Conservation (phyloP, 2,329 filamentous ascomycete genomes). For the Pleomassaria siparia region DNA sequence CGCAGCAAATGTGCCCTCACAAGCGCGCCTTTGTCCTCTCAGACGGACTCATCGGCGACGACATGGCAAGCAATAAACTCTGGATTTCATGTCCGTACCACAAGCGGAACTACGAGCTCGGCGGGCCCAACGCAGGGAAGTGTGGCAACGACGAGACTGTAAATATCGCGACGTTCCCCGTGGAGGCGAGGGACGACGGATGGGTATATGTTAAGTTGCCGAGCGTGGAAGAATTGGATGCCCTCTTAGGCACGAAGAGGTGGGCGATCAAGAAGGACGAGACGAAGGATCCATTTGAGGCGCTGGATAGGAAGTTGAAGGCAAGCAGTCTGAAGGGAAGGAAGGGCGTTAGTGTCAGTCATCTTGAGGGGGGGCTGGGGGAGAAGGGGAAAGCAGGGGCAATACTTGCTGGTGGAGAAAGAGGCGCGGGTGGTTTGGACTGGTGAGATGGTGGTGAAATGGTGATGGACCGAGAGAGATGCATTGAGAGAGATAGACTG, state of each 20-base stretch:
- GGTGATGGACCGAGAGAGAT: not conserved
- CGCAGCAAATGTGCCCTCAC: conserved; percentile 94
- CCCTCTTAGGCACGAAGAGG: conserved; percentile 72
- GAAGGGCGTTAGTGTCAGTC: conserved; percentile 50
- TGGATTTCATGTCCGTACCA: conserved; percentile 88
- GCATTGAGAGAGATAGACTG: not conserved
- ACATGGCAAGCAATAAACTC: conserved; percentile 61
- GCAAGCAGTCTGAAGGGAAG: conserved; percentile 52
- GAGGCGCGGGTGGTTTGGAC: conserved; percentile 47
- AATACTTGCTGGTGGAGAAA: conserved; percentile 51
- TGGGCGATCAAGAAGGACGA: conserved; percentile 80
- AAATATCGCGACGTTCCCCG: conserved; percentile 80
- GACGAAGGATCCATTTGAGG: conserved; percentile 56
- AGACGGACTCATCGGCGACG: conserved; percentile 79
- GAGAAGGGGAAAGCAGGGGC: conserved; percentile 46
- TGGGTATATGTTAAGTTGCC: conserved; percentile 80
- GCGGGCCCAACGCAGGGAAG: conserved; percentile 63
- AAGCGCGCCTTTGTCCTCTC: conserved; percentile 88
- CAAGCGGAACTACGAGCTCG: conserved; percentile 85
- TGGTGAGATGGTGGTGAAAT: conserved; percentile 36
- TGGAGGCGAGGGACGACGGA: conserved; percentile 73
- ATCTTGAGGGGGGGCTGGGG: conserved; percentile 48
- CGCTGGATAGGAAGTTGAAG: conserved; percentile 59
- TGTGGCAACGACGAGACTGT: conserved; percentile 75
- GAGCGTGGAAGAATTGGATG: conserved; percentile 77